These are phyloP conservation scores for Ligustrum vulgare DNA, from an alignment of 257 asterid species.

Conservation along the genomic window DNA sequence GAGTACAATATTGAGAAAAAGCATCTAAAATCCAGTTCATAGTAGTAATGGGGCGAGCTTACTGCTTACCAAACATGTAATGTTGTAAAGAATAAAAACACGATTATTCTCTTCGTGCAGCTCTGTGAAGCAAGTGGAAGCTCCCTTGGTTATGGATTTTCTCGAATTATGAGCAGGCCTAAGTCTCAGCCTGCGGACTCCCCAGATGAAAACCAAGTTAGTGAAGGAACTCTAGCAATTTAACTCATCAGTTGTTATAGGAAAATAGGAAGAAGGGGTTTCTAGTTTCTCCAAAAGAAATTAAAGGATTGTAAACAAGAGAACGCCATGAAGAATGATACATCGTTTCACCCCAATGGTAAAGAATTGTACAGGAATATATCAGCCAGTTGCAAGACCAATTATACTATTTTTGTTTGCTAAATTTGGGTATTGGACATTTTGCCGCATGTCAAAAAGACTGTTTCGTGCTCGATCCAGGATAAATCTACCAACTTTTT, in stretches of 20 bases:
- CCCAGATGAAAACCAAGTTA: conserved; percentile 59
- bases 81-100: neutral
- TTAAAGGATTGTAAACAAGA: neutral
- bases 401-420: neutral
- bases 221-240: conserved; percentile 74
- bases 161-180: conserved; percentile 59
- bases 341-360: neutral
- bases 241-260: conserved; percentile 15
- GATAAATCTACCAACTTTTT: no score
- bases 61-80: neutral
- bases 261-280: neutral
- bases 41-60: neutral
- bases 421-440: neutral
- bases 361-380: conserved; percentile 26
- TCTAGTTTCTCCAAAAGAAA: neutral
- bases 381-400: neutral
- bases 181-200: conserved; percentile 54
- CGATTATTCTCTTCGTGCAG: conserved; percentile 41
- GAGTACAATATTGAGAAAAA: neutral
- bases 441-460: no score
- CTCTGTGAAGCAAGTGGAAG: conserved; percentile 81
- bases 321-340: neutral
- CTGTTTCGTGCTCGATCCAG: no score
- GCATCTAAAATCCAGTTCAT: neutral
- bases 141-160: conserved; percentile 91